A percentile compares a stretch with the other conserved stretches of the same genome.
These are phyloP conservation scores for Ricinus communis DNA, from an alignment of 345 rosid species.

Conservation along the genomic window DNA sequence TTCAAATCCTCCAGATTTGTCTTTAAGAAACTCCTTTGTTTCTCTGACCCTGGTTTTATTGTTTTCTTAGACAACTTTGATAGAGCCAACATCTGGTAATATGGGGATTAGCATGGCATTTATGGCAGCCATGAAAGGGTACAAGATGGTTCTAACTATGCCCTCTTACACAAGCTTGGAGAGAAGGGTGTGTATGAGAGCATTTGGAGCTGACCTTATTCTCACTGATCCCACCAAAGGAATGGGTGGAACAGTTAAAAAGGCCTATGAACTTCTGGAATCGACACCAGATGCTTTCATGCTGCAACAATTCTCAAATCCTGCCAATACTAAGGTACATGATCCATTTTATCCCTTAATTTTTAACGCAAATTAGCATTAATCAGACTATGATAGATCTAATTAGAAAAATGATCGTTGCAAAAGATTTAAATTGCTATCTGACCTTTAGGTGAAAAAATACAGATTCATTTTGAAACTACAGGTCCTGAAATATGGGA, in stretches of 20 bases:
- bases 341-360: too few relatives aligned
- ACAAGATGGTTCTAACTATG: conserved; percentile 87
- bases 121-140: conserved; percentile 89
- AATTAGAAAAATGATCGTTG: neutral
- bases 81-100: conserved; percentile 97
- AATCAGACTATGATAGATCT: too few relatives aligned
- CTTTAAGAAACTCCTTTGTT: neutral
- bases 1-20: neutral
- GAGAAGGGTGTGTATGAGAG: conserved; percentile 93
- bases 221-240: conserved; percentile 95
- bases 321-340: conserved; percentile 75
- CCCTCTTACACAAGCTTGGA: conserved; percentile 97
- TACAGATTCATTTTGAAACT: conserved; percentile 85
- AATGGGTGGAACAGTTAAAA: conserved; percentile 96
- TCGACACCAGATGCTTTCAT: conserved; percentile 73
- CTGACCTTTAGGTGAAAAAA: conserved; percentile 12
- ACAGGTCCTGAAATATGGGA: conserved; percentile 99
- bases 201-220: conserved; percentile 90
- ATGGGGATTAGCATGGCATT: conserved; percentile 98
- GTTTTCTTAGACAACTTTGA: conserved; percentile 61
- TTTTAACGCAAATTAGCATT: too few relatives aligned
- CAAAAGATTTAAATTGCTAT: neutral
- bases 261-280: conserved; percentile 78
- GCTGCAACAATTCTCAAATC: conserved; percentile 91
- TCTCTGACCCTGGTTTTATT: conserved; percentile 1